phyloP scores from a whole-genome alignment of 2,329 filamentous ascomycete genomes.

The Malbranchea cinnamomea region DNA sequence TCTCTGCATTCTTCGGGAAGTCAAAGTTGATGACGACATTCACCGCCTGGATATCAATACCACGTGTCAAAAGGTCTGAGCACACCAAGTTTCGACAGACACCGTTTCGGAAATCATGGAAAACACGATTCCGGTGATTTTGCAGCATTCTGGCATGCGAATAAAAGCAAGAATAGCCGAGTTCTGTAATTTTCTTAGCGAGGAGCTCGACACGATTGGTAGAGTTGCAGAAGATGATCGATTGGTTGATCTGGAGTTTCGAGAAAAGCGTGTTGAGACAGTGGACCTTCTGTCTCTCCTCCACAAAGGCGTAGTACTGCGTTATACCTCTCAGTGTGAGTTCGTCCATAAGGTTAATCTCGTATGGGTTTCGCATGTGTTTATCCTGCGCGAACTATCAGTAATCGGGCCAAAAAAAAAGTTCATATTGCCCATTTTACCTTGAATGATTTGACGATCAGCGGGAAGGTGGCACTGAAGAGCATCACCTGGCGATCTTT shows the following conservation, averaged over 20 bases:
- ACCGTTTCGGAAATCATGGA: constrained; percentile 97
- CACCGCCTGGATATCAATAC: constrained; percentile 98
- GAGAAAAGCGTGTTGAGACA: constrained; percentile 98
- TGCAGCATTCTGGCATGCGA: constrained; percentile 98
- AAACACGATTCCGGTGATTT: constrained; percentile 86
- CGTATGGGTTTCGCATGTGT: constrained; percentile 91
- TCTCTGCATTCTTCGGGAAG: constrained; percentile 98
- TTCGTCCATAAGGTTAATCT: constrained; percentile 99
- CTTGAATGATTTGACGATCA: constrained; percentile 94
- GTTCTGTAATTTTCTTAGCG: constrained; percentile 97
- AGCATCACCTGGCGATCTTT: constrained; percentile 99
- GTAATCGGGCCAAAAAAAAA: constrained; percentile 1
- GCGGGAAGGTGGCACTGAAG: constrained; percentile 92
- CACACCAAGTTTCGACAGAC: constrained; percentile 97
- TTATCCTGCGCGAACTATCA: constrained; percentile 47
- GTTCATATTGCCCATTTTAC: constrained; percentile 15
- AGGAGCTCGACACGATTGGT: constrained; percentile 95
- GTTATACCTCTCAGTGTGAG: constrained; percentile 95
- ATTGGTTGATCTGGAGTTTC: constrained; percentile 98
- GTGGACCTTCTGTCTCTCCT: constrained; percentile 98
- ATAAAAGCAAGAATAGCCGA: constrained; percentile 99
- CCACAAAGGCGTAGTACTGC: constrained; percentile 97
- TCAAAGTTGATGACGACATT: constrained; percentile 99
- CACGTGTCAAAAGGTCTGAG: constrained; percentile 90
- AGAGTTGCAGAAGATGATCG: constrained; percentile 99